phyloP scores from a whole-genome alignment of 441 rosid species.

The Pelargonium cotyledonis region DNA sequence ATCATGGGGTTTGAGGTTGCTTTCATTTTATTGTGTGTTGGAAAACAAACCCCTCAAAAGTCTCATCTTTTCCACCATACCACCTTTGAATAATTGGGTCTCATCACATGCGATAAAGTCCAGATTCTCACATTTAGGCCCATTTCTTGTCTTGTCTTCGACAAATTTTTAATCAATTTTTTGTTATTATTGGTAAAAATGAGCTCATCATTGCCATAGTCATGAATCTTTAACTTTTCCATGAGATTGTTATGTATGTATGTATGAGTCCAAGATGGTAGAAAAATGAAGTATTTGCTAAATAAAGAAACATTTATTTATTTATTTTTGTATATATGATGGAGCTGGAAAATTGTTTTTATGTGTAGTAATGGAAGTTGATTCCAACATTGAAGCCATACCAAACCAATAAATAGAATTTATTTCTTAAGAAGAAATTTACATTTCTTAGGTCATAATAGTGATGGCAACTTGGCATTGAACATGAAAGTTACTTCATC shows the following conservation, averaged over 20 bases:
- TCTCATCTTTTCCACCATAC: not conserved
- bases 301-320: not conserved
- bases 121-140: not conserved
- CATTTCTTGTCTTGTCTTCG: not conserved
- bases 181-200: not conserved
- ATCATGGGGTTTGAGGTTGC: conserved; percentile 14
- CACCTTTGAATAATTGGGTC: conserved; percentile 1
- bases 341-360: not conserved
- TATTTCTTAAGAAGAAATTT: not conserved
- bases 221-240: no score
- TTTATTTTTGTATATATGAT: not conserved
- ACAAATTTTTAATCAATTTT: not conserved
- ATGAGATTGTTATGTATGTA: no score
- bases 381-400: not conserved
- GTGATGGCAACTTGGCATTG: not conserved
- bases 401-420: not conserved
- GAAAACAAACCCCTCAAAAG: conserved; percentile 1
- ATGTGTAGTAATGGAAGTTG: not conserved
- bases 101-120: not conserved
- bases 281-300: not conserved
- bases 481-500: not conserved
- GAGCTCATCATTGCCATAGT: not conserved
- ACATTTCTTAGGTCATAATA: not conserved
- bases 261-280: no score
- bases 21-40: not conserved